These are phyloP conservation scores for Canna indica DNA, from an alignment of 176 grass and related monocot genomes.

Conservation along the genomic window DNA sequence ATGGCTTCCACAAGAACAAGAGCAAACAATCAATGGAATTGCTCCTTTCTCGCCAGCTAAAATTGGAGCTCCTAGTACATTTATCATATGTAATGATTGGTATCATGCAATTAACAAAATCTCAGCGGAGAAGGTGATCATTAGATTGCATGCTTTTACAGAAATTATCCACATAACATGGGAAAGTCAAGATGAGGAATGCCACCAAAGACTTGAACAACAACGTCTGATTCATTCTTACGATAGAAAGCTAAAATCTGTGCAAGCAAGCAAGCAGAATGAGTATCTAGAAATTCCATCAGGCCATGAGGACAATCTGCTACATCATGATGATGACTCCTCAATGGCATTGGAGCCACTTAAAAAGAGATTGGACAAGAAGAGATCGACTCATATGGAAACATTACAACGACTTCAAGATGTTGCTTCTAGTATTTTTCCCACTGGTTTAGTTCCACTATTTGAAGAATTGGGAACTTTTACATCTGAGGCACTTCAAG, in stretches of 20 bases:
- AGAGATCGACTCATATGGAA: conserved; percentile 41
- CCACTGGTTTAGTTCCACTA: conserved; percentile 40
- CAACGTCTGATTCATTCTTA: conserved; percentile 35
- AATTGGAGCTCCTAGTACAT: conserved; percentile 37
- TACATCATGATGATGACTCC: conserved; percentile 22
- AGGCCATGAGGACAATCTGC: conserved; percentile 4
- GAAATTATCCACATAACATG: conserved; percentile 29
- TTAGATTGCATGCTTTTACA: conserved; percentile 35
- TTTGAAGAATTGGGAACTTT: conserved; percentile 49
- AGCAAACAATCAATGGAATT: conserved; percentile 47
- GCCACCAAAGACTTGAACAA: conserved; percentile 28
- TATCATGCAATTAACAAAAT: conserved; percentile 43
- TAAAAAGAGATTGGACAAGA: conserved; percentile 40
- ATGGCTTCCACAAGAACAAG: conserved; percentile 56
- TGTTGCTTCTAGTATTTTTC: conserved; percentile 41
- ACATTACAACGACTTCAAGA: conserved; percentile 30
- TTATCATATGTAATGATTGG: conserved; percentile 79
- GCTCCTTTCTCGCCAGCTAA: conserved; percentile 75
- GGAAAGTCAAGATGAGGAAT: conserved; percentile 55
- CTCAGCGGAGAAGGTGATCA: conserved; percentile 41
- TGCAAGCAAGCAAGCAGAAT: conserved; percentile 23
- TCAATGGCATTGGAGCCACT: conserved; percentile 25
- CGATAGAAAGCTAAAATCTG: conserved; percentile 21
- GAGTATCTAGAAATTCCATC: conserved; percentile 26
- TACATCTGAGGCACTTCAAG: conserved; percentile 32